Percentiles rank a stretch among this genome's conserved stretches.
Conservation (phyloP, 495 filamentous ascomycete species). For the Penicillium subrubescens region DNA sequence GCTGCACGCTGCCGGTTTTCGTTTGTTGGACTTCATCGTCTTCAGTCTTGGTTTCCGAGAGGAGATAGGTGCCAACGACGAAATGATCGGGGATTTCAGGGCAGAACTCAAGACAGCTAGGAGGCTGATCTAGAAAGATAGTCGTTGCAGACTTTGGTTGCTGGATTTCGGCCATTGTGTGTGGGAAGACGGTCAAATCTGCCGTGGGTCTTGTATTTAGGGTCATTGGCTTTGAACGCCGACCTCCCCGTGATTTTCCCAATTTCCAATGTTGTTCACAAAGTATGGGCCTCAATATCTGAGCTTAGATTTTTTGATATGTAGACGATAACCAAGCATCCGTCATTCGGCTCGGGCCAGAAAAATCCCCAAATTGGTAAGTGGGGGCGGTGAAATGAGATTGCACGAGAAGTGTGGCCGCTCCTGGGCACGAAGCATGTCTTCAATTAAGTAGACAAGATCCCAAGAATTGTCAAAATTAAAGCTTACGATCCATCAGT, state of each 20-base stretch:
- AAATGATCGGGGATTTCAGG: slow-evolving; percentile 65
- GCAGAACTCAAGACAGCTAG: slow-evolving; percentile 84
- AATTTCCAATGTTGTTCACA: not conserved
- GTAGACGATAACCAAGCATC: not conserved
- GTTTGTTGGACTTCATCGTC: slow-evolving; percentile 48
- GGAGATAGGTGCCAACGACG: slow-evolving; percentile 82
- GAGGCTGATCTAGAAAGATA: slow-evolving; percentile 59
- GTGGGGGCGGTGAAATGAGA: not conserved
- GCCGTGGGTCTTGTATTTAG: too few species aligned
- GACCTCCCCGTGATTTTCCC: not conserved
- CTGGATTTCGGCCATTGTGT: slow-evolving; percentile 22
- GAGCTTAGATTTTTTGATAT: not conserved
- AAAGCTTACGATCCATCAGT: too few species aligned
- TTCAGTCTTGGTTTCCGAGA: slow-evolving; percentile 53
- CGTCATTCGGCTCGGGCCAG: not conserved
- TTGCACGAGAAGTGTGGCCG: not conserved
- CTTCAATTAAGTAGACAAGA: too few species aligned
- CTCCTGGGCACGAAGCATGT: too few species aligned
- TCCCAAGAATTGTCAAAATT: too few species aligned
- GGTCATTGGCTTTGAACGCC: not conserved
- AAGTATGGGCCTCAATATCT: not conserved
- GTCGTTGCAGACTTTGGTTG: slow-evolving; percentile 38
- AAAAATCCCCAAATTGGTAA: not conserved
- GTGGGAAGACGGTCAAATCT: not conserved
- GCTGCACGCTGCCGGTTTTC: slow-evolving; percentile 71